Base-by-base conservation (phyloP, 805 yeast species). In the Jamesozyma lodderae region DNA sequence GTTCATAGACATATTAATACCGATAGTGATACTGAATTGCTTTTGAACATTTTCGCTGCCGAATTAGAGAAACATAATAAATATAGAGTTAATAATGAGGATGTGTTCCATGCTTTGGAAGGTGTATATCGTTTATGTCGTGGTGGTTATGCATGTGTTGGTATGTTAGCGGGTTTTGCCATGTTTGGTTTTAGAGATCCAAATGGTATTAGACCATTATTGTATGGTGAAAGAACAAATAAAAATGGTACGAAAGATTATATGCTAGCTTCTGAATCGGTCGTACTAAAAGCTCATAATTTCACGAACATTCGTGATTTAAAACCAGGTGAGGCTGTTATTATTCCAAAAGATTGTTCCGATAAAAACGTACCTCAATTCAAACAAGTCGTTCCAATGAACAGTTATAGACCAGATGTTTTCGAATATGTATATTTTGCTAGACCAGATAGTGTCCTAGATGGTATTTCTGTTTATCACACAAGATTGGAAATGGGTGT, bases 361-460 rank as follows among this genome's bases (percentile, higher is more conserved):
- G 60, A 60, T 36, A 43, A 41, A 3, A 37, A 34, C 16, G 47
- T 45, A 40, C 95, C 96, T 8, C 87, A 85, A 60, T 79, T 83
- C 61, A 76, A 75, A 49, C 97, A 92, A 65, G 87, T 90, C 33
- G 92, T 80, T 7, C 81, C 82, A 44, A 73, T 79, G 46, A 69
- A 71, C 57, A 64, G 80, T 2, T 88, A 87, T 63, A 79, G 96
- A 13, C 98, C 98, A 6, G 97, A 94, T 66, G 78, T 92, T 45
- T 92, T 92, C 53, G 98, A 92, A 64, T 92, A 88, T 59, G 98
- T 92, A 33, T 92, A 92, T 65, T 92, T 92, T 68, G 97, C 98
- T 14, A 78, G 98, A 59, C 96, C 97, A 0, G 98, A 92, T 60
- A 81, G 94, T 30, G 95, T 92, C 21, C 64, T 88, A 44, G 98